Base-by-base conservation (phyloP, 2,329 filamentous ascomycete species). In the Pestalotiopsis sp. region DNA sequence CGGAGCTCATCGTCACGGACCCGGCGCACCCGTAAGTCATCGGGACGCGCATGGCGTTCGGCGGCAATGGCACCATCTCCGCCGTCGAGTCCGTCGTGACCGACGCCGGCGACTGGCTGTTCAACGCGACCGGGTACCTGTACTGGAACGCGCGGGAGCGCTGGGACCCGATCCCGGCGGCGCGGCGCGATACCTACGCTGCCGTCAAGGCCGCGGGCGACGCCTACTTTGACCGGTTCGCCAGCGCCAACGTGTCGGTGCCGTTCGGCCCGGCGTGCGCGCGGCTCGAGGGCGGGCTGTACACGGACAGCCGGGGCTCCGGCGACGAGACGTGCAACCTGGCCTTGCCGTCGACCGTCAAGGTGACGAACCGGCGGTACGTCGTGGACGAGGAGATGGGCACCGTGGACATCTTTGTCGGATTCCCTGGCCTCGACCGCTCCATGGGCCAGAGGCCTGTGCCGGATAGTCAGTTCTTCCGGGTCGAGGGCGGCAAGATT, bases 201-300 rank as follows among this genome's bases (percentile, higher is more conserved):
- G 75, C 73, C 1, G 78, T 81, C 66, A 74, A 80, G 72, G 78
- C 78, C 0, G 79, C 78, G 0, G 79, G 72, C 2, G 79, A 81
- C 40, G 79, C 79, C 0, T 81, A 81, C 62, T 73, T 77, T 38
- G 76, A 81, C 63, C 71, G 80, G 59, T 81, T 80, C 68, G 74
- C 74, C 66, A 74, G 80, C 71, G 79, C 78, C 73, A 74, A 68
- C 35, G 78, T 79, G 24, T 71, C 69, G 39, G 79, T 81, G 11
- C 79, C 79, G 11, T 81, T 79, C 78, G 79, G 79, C 14, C 67
- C 65, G 11, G 79, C 79, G 1, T 81, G 79, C 65, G 77, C 76
- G 0, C 72, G 79, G 13, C 74, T 81, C 22, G 79, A 81, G 70
- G 79, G 79, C 6, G 79, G 79, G 2, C 38, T 69, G 30, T 80